phyloP scores from a whole-genome alignment of 2,329 filamentous ascomycete species.

The Ceratocystis huliohia region DNA sequence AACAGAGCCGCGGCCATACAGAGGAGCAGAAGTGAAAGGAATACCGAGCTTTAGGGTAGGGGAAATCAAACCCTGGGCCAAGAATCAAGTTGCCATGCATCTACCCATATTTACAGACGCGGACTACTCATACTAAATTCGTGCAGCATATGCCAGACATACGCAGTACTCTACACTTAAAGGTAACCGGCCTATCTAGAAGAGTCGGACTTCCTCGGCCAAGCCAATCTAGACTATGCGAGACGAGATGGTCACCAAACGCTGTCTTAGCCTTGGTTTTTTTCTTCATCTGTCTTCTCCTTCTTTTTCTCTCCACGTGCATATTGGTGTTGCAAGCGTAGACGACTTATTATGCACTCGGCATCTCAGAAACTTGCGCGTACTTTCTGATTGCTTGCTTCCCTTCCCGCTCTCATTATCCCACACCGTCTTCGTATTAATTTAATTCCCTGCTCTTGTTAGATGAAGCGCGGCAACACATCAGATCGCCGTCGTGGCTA shows the following conservation, averaged over 20 bases:
- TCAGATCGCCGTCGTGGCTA: not conserved
- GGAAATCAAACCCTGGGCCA: not conserved
- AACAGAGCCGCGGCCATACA: not conserved
- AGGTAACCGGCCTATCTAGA: too few species aligned
- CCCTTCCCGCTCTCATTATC: not conserved
- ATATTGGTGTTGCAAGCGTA: too few species aligned
- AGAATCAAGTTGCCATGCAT: not conserved
- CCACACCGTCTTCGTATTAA: conserved; percentile 1
- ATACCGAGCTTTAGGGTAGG: not conserved
- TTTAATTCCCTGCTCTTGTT: conserved; percentile 4
- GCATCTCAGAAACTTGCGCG: too few species aligned
- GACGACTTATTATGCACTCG: too few species aligned
- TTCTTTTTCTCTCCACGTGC: not conserved
- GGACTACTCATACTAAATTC: not conserved
- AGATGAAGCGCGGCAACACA: not conserved
- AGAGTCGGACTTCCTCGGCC: too few species aligned
- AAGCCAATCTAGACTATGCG: too few species aligned
- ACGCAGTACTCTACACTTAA: too few species aligned
- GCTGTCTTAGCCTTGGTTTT: not conserved
- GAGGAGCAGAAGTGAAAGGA: not conserved
- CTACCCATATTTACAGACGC: not conserved
- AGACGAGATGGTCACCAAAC: too few species aligned
- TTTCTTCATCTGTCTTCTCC: not conserved
- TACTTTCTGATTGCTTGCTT: not conserved
- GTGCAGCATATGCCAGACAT: too few species aligned